Evolutionary conservation across 2,329 filamentous ascomycete genomes (phyloP), one percentile per base, ranked within the genome.

Genomic region (Botrytis elliptica): DNA sequence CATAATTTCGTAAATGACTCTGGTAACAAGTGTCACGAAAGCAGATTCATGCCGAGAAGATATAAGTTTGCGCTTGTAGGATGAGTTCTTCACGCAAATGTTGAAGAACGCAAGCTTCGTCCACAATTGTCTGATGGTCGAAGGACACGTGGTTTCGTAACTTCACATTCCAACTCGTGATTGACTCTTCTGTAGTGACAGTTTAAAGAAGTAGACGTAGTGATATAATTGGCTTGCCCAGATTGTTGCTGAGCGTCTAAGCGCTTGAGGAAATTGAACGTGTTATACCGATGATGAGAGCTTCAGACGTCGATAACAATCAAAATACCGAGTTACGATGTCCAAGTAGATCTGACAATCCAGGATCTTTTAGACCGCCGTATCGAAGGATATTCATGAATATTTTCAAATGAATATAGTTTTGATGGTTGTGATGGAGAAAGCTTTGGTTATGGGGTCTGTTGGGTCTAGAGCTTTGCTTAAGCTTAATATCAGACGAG

Each of bases 381-480:
- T 8, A 8, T 33, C 7, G 25, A 69, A 57, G 3, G 10, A 25
- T 29, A 22, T 57, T 40, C 25, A 33, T 0, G 66, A 18, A 10
- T 25, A n/a, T 57, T n/a, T 42, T 25, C 9, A 36, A 29, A 68
- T 42, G 36, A 33, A 42, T 33, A 18, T 22, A n/a, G 22, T 42
- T 68, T 42, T 29, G 36, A 68, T 57, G 66, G 25, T 68, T 52
- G 36, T 42, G 65, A 40, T 33, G 25, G 36, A 57, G 49, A 42
- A 55, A 68, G 33, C 36, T 42, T 68, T 67, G 46, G 33, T 22
- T 67, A 55, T n/a, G 36, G 65, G 65, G 46, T 67, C 65, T 67
- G 46, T n/a, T 38, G 36, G 65, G 65, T 68, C 49, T 57, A 68
- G 66, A 68, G 66, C 66, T 68, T 68, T 68, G 42, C 33, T 62